These are phyloP conservation scores for Neurospora cerealis DNA, from an alignment of 495 filamentous ascomycete genomes.

Conservation along the genomic window DNA sequence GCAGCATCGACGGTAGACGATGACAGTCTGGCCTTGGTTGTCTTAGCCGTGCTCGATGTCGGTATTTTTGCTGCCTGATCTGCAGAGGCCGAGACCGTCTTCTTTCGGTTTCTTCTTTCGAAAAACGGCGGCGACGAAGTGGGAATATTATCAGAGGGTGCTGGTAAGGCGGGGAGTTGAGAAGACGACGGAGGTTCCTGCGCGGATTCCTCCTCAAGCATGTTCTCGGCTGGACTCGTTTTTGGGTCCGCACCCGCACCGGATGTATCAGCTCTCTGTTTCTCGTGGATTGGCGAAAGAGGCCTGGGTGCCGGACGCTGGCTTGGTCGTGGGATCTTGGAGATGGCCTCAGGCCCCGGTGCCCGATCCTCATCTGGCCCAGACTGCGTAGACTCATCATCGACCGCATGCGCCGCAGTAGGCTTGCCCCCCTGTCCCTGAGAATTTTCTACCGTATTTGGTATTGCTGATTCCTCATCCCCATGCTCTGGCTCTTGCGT, in stretches of 20 bases:
- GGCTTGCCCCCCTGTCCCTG: constrained; percentile 11
- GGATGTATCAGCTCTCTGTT: not conserved
- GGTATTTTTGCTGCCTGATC: not conserved
- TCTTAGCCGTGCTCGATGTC: not conserved
- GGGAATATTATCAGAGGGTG: not conserved
- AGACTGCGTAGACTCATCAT: constrained; percentile 15
- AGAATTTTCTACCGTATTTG: constrained; percentile 25
- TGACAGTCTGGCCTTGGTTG: not conserved
- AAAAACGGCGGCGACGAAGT: not conserved
- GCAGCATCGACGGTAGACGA: not conserved
- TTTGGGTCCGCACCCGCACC: constrained; percentile 28
- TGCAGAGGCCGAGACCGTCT: not conserved
- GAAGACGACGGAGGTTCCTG: not conserved
- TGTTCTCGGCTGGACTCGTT: constrained; percentile 23
- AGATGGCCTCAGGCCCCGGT: not conserved
- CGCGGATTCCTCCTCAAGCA: not conserved
- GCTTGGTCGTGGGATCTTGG: constrained; percentile 5
- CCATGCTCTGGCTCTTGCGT: constrained; percentile 3
- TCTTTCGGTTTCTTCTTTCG: not conserved
- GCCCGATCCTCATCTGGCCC: constrained; percentile 9
- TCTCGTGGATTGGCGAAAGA: not conserved
- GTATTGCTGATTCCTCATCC: constrained; percentile 9
- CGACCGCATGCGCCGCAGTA: not conserved
- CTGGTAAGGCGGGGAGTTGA: not conserved
- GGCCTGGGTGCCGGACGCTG: not conserved